Evolutionary conservation across 2,329 filamentous ascomycete genomes (phyloP).

Genomic region (Xylaria hypoxylon): DNA sequence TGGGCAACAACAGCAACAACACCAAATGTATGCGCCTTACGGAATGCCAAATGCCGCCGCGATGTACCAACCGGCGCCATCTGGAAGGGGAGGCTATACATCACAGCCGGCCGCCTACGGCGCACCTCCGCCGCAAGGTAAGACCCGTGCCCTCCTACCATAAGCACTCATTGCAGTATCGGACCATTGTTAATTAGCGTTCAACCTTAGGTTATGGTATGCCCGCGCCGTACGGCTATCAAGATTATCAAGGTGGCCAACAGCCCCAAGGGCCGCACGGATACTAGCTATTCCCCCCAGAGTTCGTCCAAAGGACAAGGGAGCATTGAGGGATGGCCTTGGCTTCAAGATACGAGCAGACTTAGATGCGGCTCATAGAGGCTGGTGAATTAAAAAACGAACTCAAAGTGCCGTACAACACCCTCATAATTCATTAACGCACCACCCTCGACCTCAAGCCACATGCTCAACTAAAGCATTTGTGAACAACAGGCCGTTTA

Average conservation of each 20-base stretch:
- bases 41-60: conserved; percentile 51
- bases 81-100: conserved; percentile 58
- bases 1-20: conserved; percentile 47
- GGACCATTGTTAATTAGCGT: conserved; percentile 13
- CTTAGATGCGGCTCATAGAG: too few species aligned
- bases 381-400: conserved; percentile 8
- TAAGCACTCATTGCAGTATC: not conserved
- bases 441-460: conserved; percentile 11
- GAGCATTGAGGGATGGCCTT: conserved; percentile 6
- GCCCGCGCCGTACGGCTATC: conserved; percentile 58
- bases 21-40: conserved; percentile 54
- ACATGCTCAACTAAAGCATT: not conserved
- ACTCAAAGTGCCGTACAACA: conserved; percentile 24
- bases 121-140: conserved; percentile 59
- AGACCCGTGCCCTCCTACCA: conserved; percentile 21
- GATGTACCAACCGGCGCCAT: conserved; percentile 55
- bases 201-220: conserved; percentile 46
- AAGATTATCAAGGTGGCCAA: conserved; percentile 54
- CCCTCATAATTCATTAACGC: conserved; percentile 24
- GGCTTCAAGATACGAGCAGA: not conserved
- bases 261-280: conserved; percentile 56
- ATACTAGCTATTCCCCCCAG: conserved; percentile 52
- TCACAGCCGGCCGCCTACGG: conserved; percentile 55
- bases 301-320: not conserved
- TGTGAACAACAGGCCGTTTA: conserved; percentile 25